Evolutionary conservation across 495 filamentous ascomycete genomes (phyloP), one percentile per base, ranked within the genome.

Genomic region (Jackrogersella minutella): DNA sequence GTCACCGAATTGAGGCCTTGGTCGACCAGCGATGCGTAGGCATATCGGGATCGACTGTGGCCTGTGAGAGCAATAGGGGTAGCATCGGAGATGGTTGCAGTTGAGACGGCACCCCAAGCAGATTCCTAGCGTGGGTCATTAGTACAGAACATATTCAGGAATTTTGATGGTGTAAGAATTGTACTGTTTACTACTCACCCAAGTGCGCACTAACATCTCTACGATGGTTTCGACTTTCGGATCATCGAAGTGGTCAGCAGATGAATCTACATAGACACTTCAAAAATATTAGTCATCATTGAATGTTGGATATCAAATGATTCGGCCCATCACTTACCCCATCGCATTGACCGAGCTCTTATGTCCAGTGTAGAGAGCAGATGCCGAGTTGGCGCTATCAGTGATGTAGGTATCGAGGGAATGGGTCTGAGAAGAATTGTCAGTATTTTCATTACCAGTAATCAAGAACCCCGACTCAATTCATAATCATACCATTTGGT

Each of bases 181-280:
- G 3, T 5, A 9, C 31, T 13, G 10, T 34, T 9, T 28, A 22
- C 11, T 34, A 40, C 79, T 80, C 58, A 83, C 79, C 74, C 81
- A 86, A 47, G 87, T 80, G 46, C 90, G 84, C n/a, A 77, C 74
- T 70, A 91, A 84, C 26, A 92, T 78, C 72, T 92, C 90, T 1
- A 87, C 84, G 58, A 92, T 89, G n/a, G 84, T 89, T 76, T 92
- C 90, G 24, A 92, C 84, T 75, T 91, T 91, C 30, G 90, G 90
- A 73, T 92, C 90, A 71, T 92, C 90, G 50, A 88, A 88, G 7
- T 81, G 76, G 67, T 86, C 79, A 9, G 81, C 75, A 19, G 86
- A 89, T 0, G 87, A 89, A 66, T 92, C 90, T 11, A 80, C 87
- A 52, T 92, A 92, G 28, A 91, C 88, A 50, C 79, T 79, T 57